phyloP scores from a whole-genome alignment of 371 early-diverging fungal species.

The Zancudomyces culisetae region DNA sequence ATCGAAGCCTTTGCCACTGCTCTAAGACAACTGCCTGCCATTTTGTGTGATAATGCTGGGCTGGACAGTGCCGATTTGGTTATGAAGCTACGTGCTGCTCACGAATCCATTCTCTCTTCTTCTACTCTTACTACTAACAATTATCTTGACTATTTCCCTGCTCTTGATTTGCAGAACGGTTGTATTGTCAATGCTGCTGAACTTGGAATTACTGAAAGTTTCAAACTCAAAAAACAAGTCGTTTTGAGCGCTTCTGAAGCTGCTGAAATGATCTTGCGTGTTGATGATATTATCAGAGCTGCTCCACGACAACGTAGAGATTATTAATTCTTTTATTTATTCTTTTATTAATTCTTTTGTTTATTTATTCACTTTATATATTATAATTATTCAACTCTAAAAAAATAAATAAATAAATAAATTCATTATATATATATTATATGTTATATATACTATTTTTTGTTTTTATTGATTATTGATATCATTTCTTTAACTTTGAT shows the following conservation, averaged over 20 bases:
- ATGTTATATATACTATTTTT: neutral
- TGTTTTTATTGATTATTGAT: neutral
- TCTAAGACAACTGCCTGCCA: conserved; percentile 91
- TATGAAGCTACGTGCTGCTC: conserved; percentile 77
- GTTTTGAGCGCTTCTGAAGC: conserved; percentile 94
- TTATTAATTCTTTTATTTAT: conserved; percentile 6
- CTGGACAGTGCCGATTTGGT: conserved; percentile 91
- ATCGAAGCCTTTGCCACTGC: conserved; percentile 93
- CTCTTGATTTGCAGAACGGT: conserved; percentile 83
- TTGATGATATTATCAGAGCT: conserved; percentile 96
- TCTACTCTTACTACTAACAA: no score
- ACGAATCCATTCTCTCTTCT: conserved; percentile 62
- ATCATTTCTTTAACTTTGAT: conserved; percentile 30
- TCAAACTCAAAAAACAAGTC: conserved; percentile 95
- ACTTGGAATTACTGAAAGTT: conserved; percentile 91
- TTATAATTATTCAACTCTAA: neutral
- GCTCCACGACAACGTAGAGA: conserved; percentile 54
- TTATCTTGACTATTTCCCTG: no score
- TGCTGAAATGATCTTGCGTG: conserved; percentile 97
- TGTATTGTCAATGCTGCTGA: conserved; percentile 66
- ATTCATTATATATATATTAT: neutral
- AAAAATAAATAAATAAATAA: neutral
- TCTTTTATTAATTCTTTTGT: neutral
- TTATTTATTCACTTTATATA: neutral
- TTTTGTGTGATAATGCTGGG: conserved; percentile 97